Conservation (phyloP, 2,329 filamentous ascomycete species). For the Aspergillus sojae region DNA sequence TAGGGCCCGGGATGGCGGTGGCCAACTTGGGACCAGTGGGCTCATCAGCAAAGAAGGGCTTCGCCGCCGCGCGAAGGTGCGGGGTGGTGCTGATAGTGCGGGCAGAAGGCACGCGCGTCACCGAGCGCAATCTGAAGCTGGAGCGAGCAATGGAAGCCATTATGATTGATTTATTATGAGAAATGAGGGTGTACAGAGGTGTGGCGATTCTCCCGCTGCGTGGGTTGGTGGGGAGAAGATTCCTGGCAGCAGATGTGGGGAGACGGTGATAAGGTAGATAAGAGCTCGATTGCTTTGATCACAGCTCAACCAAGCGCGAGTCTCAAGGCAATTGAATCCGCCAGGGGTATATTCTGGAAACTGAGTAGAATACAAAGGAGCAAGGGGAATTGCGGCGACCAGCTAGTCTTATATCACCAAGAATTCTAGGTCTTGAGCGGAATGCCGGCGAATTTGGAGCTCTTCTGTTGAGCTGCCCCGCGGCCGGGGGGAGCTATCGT, state of each 20-base stretch:
- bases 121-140: slow-evolving; percentile 36
- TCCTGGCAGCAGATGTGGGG: not conserved
- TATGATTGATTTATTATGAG: slow-evolving; percentile 14
- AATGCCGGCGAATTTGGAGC: slow-evolving; percentile 22
- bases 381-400: not conserved
- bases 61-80: slow-evolving; percentile 41
- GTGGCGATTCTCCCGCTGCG: not conserved
- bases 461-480: slow-evolving; percentile 21
- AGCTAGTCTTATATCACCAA: slow-evolving; percentile 7
- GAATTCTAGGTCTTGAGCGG: slow-evolving; percentile 12
- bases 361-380: not conserved
- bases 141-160: slow-evolving; percentile 44
- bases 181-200: not conserved
- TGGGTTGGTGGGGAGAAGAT: not conserved
- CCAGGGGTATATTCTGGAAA: not conserved
- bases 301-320: not conserved
- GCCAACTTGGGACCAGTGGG: slow-evolving; percentile 57
- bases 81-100: slow-evolving; percentile 41
- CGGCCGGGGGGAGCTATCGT: slow-evolving; percentile 27
- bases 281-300: not conserved
- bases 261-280: slow-evolving; percentile 6
- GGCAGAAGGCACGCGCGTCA: slow-evolving; percentile 35
- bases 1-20: slow-evolving; percentile 73
- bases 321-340: not conserved
- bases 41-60: slow-evolving; percentile 62